Base-by-base conservation (phyloP, 768 basidiomycete species). In the Phlebiopsis flavidoalba region DNA sequence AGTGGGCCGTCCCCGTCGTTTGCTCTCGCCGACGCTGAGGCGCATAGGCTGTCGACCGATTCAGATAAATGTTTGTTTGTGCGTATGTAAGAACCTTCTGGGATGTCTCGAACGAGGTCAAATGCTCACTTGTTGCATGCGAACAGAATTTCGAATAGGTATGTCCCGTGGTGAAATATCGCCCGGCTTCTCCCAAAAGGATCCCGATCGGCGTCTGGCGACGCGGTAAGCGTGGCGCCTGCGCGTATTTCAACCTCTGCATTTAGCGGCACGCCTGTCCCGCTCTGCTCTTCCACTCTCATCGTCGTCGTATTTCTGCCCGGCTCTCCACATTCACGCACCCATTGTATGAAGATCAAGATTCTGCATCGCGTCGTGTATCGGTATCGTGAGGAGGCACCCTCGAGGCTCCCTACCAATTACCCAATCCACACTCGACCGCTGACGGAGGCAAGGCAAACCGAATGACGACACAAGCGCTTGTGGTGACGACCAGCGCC, bases 361-460 rank as follows among this genome's bases (percentile, higher is more conserved):
- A 65, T 14, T 35, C 60, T 12, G 62, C 55, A 35, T n/a, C 58
- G 60, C 40, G 65, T 67, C 52, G 71, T 76, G n/a, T 74, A 70
- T 53, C 69, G n/a, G n/a, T n/a, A n/a, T 72, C 43, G n/a, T n/a
- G 75, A 74, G 61, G 75, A 76, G n/a, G n/a, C n/a, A n/a, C n/a
- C 57, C 61, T 75, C 40, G 69, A 70, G 24, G 49, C 58, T n/a
- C 3, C 63, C 66, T 11, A 17, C 62, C 1, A 50, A 47, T 10
- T 45, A n/a, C 45, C 53, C 36, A 47, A 19, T 24, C 49, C 21
- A 48, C 47, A n/a, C n/a, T n/a, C n/a, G n/a, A n/a, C n/a, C n/a
- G n/a, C n/a, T n/a, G 63, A 58, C 43, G 45, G 53, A 37, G 64
- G 60, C 40, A 37, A 35, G n/a, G 46, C n/a, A n/a, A 36, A 51